These are phyloP conservation scores for Aureobasidium sp. DNA, from an alignment of 2,329 filamentous ascomycete species.

Conservation along the genomic window DNA sequence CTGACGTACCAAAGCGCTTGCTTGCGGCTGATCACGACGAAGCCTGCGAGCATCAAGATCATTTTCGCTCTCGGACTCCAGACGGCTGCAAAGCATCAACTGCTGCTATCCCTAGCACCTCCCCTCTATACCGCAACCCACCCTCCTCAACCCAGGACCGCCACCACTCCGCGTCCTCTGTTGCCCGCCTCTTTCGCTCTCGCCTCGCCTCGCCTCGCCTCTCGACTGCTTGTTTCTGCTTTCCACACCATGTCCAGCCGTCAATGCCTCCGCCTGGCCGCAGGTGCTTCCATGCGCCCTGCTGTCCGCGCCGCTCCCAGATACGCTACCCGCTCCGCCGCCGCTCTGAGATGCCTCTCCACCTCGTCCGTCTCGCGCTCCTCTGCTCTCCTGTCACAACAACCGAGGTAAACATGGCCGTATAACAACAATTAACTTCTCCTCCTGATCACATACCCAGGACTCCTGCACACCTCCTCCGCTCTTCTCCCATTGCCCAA, in stretches of 20 bases:
- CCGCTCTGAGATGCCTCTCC: conserved; percentile 14
- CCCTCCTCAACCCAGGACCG: not conserved
- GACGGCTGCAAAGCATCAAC: conserved; percentile 1
- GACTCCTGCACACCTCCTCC: conserved; percentile 16
- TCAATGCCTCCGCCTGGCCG: conserved; percentile 29
- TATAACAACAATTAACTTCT: not conserved
- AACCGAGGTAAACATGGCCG: conserved; percentile 14
- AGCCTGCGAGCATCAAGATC: not conserved
- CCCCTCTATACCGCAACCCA: not conserved
- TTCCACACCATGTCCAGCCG: conserved; percentile 27
- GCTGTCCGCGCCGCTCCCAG: conserved; percentile 20
- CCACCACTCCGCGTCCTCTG: not conserved
- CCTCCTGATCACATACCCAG: conserved; percentile 7
- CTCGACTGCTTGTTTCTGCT: not conserved
- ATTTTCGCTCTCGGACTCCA: conserved; percentile 2
- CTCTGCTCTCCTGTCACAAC: conserved; percentile 14
- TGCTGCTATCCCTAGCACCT: not conserved
- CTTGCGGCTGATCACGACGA: conserved; percentile 7
- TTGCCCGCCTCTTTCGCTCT: not conserved
- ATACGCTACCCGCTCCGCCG: conserved; percentile 13
- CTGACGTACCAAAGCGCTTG: conserved; percentile 9
- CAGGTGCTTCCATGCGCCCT: conserved; percentile 19
- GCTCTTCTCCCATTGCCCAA: conserved; percentile 16
- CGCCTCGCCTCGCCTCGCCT: not conserved
- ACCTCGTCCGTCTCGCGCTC: conserved; percentile 13